Percentiles rank a stretch among this genome's conserved stretches.
Conservation (phyloP, 208 protist genomes). For the Histomonas meleagridis region DNA sequence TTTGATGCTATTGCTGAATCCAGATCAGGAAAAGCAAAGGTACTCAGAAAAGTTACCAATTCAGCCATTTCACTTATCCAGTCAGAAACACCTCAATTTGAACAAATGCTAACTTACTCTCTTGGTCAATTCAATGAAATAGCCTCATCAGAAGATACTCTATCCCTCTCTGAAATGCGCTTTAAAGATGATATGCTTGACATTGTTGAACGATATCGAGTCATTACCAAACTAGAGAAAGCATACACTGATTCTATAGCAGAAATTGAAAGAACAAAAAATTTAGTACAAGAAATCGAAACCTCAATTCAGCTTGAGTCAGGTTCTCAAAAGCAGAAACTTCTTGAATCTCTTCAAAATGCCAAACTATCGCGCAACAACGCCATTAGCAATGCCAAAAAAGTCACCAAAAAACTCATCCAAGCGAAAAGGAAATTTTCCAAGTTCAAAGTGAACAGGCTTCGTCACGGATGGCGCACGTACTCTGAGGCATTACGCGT, state of each 20-base stretch:
- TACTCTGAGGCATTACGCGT: too few relatives aligned
- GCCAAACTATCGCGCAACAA: neutral
- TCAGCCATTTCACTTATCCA: neutral
- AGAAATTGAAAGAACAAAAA: neutral
- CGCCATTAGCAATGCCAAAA: neutral
- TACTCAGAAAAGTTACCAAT: neutral
- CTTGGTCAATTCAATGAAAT: neutral
- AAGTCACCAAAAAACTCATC: neutral
- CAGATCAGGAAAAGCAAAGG: neutral
- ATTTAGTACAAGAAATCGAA: neutral
- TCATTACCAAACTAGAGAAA: neutral
- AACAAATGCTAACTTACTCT: neutral
- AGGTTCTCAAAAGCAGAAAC: neutral
- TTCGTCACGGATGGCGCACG: neutral
- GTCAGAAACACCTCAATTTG: neutral
- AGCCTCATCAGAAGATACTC: neutral
- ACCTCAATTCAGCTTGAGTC: neutral
- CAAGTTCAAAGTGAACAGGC: neutral
- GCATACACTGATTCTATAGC: neutral
- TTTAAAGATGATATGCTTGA: neutral
- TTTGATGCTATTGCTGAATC: neutral
- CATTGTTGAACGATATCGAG: neutral
- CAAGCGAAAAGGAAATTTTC: neutral
- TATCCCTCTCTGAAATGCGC: neutral
- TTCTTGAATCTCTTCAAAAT: neutral